Evolutionary conservation across 768 basidiomycete genomes (phyloP).

Genomic region (Inosperma sp.): DNA sequence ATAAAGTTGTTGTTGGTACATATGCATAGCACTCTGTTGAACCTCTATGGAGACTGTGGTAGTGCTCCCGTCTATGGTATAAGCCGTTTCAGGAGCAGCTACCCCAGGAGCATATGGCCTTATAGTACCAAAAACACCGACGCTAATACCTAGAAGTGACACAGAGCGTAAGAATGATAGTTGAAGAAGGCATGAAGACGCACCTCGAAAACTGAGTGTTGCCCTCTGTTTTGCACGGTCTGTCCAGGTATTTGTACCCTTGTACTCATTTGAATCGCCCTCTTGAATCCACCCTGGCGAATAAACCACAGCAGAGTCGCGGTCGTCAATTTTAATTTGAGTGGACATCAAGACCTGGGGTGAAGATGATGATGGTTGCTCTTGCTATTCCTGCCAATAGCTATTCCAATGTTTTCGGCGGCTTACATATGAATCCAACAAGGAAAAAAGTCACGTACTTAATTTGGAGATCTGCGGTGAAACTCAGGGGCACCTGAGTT

Average conservation of each 20-base stretch:
- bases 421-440: too few species aligned
- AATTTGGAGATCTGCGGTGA: too few species aligned
- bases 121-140: not conserved
- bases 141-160: not conserved
- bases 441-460: too few species aligned
- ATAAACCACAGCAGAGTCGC: not conserved
- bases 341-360: not conserved
- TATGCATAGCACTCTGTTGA: not conserved
- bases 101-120: not conserved
- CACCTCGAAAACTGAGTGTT: not conserved
- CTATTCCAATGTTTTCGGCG: too few species aligned
- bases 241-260: not conserved
- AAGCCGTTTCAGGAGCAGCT: not conserved
- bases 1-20: not conserved
- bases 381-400: too few species aligned
- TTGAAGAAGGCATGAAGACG: not conserved
- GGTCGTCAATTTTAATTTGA: not conserved
- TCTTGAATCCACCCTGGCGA: not conserved
- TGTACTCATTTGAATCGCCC: not conserved
- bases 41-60: not conserved
- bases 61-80: conserved; percentile 1
- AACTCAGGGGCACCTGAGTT: too few species aligned
- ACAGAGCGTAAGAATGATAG: not conserved
- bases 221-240: not conserved
- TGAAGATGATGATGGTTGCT: too few species aligned